Conservation (phyloP, 2,329 filamentous ascomycete genomes). For the Aspergillus terreus region DNA sequence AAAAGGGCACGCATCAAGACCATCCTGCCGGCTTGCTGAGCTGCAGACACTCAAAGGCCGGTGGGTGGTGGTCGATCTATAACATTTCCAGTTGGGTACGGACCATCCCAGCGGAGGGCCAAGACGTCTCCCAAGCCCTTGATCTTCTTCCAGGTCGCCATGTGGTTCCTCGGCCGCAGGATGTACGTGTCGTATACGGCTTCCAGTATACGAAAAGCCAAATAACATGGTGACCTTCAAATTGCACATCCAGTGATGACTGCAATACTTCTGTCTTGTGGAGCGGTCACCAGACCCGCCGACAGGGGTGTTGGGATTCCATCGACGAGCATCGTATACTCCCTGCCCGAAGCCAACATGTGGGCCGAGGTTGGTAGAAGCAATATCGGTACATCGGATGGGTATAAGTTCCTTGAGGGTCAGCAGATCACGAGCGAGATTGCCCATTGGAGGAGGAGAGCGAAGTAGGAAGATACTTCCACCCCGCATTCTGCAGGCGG, state of each 20-base stretch:
- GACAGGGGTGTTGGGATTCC: not conserved
- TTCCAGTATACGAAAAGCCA: not conserved
- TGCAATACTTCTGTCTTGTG: not conserved
- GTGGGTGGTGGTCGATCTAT: not conserved
- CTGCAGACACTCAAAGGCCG: not conserved
- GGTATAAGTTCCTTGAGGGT: not conserved
- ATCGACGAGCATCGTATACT: not conserved
- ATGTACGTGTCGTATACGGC: not conserved
- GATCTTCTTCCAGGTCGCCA: not conserved
- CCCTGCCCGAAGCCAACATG: not conserved
- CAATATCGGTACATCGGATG: not conserved
- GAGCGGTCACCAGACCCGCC: not conserved
- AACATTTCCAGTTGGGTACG: not conserved
- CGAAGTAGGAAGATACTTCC: not conserved
- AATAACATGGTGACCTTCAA: not conserved
- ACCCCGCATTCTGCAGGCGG: not conserved
- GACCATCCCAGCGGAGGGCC: not conserved
- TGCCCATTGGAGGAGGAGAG: not conserved
- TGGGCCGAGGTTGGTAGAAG: not conserved
- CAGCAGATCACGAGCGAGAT: not conserved
- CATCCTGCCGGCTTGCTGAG: constrained; percentile 4
- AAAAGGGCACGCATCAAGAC: constrained; percentile 5
- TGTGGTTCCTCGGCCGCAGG: not conserved
- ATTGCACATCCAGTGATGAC: not conserved
- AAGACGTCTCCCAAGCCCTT: not conserved